Evolutionary conservation across 805 yeast species (phyloP).

Genomic region (Cyberlindnera saturnus): DNA sequence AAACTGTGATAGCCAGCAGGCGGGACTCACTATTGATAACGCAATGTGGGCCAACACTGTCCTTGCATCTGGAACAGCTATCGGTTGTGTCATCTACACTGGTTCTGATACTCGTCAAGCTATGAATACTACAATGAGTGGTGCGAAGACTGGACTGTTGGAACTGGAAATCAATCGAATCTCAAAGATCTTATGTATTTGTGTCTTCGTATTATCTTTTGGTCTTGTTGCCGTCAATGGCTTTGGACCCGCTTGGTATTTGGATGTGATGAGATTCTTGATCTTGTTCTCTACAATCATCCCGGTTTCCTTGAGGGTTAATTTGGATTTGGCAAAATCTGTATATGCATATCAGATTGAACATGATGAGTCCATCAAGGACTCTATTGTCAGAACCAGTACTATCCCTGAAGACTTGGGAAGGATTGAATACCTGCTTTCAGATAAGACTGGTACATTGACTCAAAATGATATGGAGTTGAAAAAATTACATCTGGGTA

Average conservation of each 20-base stretch:
- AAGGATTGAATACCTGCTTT: slow-evolving; percentile 82
- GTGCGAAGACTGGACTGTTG: slow-evolving; percentile 82
- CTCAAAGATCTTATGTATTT: slow-evolving; percentile 81
- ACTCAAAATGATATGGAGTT: slow-evolving; percentile 98
- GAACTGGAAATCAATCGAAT: slow-evolving; percentile 87
- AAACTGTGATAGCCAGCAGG: slow-evolving; percentile 47
- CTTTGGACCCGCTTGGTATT: slow-evolving; percentile 71
- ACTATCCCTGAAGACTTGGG: slow-evolving; percentile 98
- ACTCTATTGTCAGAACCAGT: slow-evolving; percentile 91
- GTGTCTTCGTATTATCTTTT: slow-evolving; percentile 75
- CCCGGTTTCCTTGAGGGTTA: slow-evolving; percentile 92
- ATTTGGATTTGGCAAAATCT: slow-evolving; percentile 89
- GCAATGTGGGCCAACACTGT: slow-evolving; percentile 99
- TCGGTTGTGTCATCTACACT: slow-evolving; percentile 85
- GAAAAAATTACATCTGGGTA: slow-evolving; percentile 87
- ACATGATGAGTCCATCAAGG: slow-evolving; percentile 73
- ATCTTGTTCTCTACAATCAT: slow-evolving; percentile 92
- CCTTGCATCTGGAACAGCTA: slow-evolving; percentile 85
- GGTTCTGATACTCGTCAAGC: slow-evolving; percentile 94
- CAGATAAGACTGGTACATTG: slow-evolving; percentile 95
- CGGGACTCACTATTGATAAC: slow-evolving; percentile 77
- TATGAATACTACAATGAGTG: slow-evolving; percentile 82
- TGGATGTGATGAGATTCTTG: slow-evolving; percentile 84
- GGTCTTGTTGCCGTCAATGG: slow-evolving; percentile 79
- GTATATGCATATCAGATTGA: slow-evolving; percentile 95